Evolutionary conservation across 306 rosid species (phyloP).

Genomic region (Cajanus cajan): DNA sequence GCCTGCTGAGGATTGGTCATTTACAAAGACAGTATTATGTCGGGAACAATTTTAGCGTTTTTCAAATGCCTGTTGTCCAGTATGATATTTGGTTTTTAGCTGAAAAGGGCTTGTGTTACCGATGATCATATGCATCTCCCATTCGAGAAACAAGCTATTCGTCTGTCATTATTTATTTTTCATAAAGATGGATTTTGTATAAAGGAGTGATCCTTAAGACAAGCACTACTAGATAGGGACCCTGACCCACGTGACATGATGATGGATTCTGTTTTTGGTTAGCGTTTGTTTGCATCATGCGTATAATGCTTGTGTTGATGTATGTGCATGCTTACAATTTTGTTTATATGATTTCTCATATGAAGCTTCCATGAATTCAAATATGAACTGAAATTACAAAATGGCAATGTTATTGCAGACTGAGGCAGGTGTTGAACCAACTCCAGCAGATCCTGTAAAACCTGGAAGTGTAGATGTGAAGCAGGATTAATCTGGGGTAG

Average conservation of each 20-base stretch:
- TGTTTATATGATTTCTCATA: not conserved
- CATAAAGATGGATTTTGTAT: not conserved
- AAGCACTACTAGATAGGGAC: too few species aligned
- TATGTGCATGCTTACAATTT: not conserved
- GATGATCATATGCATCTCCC: conserved; percentile 1
- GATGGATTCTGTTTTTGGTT: not conserved
- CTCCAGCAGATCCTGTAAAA: conserved; percentile 35
- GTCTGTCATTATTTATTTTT: not conserved
- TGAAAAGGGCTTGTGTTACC: not conserved
- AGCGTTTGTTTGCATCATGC: not conserved
- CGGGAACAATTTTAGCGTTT: not conserved
- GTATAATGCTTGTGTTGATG: not conserved
- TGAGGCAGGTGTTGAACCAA: conserved; percentile 43
- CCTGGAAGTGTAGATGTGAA: conserved; percentile 43
- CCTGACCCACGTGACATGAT: not conserved
- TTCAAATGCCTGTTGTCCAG: not conserved
- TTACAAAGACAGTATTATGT: not conserved
- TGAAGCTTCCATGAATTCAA: conserved; percentile 17
- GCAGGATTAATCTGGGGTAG: conserved; percentile 47
- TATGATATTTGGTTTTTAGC: not conserved
- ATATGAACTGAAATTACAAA: conserved; percentile 10
- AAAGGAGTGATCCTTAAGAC: not conserved
- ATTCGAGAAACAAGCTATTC: not conserved
- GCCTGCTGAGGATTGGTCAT: not conserved
- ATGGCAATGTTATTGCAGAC: conserved; percentile 46